A percentile compares a stretch with the other conserved stretches of the same genome.
phyloP scores from a whole-genome alignment of 2,329 filamentous ascomycete species.

The Calonectria ilicicola region DNA sequence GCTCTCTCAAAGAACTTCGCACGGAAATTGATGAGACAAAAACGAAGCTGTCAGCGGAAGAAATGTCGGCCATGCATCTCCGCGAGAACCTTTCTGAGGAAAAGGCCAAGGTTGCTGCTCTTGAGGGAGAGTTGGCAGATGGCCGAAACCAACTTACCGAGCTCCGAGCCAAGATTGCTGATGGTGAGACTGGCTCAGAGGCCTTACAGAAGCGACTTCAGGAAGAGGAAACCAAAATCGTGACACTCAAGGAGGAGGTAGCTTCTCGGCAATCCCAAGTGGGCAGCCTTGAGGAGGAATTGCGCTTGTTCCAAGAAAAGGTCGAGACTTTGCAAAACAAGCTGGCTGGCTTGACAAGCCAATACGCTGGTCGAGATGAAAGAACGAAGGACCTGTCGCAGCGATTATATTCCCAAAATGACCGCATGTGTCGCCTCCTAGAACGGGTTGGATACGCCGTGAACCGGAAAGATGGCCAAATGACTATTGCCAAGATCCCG shows the following conservation, averaged over 20 bases:
- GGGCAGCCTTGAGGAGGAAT: constrained; percentile 81
- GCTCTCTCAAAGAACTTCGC: constrained; percentile 66
- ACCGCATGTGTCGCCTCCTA: constrained; percentile 83
- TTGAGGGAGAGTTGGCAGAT: constrained; percentile 70
- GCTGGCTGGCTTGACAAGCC: constrained; percentile 62
- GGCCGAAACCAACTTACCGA: constrained; percentile 77
- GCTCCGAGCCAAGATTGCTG: constrained; percentile 78
- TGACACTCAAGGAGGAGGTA: constrained; percentile 76
- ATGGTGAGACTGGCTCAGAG: constrained; percentile 87
- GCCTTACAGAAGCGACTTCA: constrained; percentile 79
- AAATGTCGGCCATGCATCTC: constrained; percentile 63
- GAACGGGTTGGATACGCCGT: constrained; percentile 90
- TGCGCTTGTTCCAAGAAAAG: constrained; percentile 76
- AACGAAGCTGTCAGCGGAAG: constrained; percentile 63
- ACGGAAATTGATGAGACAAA: constrained; percentile 67
- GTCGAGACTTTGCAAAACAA: constrained; percentile 65
- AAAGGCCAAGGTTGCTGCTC: constrained; percentile 63
- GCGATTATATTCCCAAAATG: constrained; percentile 84
- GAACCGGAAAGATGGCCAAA: constrained; percentile 76
- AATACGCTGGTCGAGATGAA: constrained; percentile 76
- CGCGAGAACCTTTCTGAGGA: constrained; percentile 66
- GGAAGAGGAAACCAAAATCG: constrained; percentile 80
- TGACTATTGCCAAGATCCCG: constrained; percentile 80
- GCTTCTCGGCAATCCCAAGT: constrained; percentile 81
- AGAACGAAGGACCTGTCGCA: constrained; percentile 88